These are phyloP conservation scores for Articulospora tetracladia DNA, from an alignment of 495 filamentous ascomycete genomes.

Conservation along the genomic window DNA sequence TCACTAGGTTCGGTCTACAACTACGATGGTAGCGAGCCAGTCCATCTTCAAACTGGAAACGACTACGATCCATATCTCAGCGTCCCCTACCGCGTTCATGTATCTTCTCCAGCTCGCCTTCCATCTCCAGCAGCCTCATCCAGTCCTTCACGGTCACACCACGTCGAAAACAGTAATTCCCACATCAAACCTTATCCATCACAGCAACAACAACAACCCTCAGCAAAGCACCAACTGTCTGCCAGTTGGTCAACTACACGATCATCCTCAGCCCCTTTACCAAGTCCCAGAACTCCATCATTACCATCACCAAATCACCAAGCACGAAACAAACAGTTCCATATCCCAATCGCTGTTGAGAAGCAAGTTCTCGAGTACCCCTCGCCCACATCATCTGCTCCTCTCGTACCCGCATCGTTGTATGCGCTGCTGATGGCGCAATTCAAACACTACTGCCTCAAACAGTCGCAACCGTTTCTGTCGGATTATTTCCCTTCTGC, in stretches of 20 bases:
- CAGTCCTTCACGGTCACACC: no score
- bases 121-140: no score
- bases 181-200: no score
- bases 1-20: not conserved
- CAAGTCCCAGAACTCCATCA: not conserved
- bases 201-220: no score
- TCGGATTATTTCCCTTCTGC: not conserved
- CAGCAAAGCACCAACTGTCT: no score
- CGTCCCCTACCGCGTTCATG: no score
- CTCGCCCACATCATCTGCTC: not conserved
- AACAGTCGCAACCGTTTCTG: not conserved
- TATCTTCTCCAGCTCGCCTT: no score
- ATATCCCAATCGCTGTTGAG: not conserved
- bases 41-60: not conserved
- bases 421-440: not conserved
- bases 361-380: not conserved
- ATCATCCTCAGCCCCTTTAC: not conserved
- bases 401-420: not conserved
- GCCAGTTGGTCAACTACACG: no score
- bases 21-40: not conserved
- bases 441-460: not conserved
- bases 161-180: no score
- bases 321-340: not conserved
- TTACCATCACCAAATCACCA: no score
- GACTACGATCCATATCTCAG: no score